Percentiles rank a stretch among this genome's conserved stretches.
phyloP scores from a whole-genome alignment of 208 protist genomes.

The Leishmania braziliensis region DNA sequence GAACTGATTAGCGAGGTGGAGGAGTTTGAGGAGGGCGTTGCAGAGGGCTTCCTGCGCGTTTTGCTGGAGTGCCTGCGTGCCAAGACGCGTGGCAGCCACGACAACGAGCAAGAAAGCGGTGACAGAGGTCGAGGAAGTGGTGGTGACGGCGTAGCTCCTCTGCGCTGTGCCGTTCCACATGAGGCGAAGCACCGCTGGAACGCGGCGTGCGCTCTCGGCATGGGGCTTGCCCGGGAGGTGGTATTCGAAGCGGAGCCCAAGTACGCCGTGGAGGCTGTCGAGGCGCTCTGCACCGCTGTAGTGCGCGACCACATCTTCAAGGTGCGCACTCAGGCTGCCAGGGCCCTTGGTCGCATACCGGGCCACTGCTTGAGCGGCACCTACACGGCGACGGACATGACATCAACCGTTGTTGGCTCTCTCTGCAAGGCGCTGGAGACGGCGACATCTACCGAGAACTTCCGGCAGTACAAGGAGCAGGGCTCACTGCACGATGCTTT shows the following conservation, averaged over 20 bases:
- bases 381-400: slow-evolving; percentile 46
- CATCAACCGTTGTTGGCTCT: slow-evolving; percentile 48
- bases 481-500: slow-evolving; percentile 48
- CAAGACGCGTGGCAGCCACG: slow-evolving; percentile 23
- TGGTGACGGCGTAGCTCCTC: not conserved
- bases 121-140: not conserved
- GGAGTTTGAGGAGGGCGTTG: slow-evolving; percentile 52
- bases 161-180: slow-evolving; percentile 21
- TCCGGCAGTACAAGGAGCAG: slow-evolving; percentile 72
- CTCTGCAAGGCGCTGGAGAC: slow-evolving; percentile 63
- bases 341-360: slow-evolving; percentile 44
- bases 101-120: not conserved
- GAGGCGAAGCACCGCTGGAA: slow-evolving; percentile 86
- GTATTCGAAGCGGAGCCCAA: slow-evolving; percentile 76
- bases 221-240: slow-evolving; percentile 48
- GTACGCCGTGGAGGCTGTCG: slow-evolving; percentile 48
- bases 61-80: slow-evolving; percentile 53
- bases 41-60: slow-evolving; percentile 67
- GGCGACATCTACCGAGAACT: slow-evolving; percentile 56
- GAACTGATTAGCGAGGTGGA: slow-evolving; percentile 68
- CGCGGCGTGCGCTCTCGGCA: slow-evolving; percentile 70
- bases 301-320: slow-evolving; percentile 78
- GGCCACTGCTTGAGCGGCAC: slow-evolving; percentile 29
- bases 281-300: slow-evolving; percentile 51
- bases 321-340: slow-evolving; percentile 80